Base-by-base conservation (phyloP, 1,139 yeast species). In the Geotrichum restrictum region DNA sequence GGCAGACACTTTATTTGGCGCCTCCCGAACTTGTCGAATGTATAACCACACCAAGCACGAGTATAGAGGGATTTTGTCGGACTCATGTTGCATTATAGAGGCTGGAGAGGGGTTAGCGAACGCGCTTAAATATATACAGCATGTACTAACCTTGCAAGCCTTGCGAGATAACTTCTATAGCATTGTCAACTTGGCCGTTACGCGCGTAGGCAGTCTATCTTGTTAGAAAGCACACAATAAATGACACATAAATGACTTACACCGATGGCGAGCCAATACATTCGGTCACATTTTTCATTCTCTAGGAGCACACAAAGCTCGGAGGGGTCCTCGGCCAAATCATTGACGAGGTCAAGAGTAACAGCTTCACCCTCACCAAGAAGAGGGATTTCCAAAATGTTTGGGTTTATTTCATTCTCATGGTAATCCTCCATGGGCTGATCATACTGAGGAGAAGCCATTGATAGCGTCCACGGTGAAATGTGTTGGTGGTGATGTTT, bases 261-360 rank as follows among this genome's bases (percentile, higher is more conserved):
- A 0, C 95, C 93, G 55, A 89, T 82, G 14, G 85, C 78, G 21
- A 88, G 70, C 98, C 98, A 93, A 70, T 82, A 87, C 64, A 83
- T 82, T 50, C 79, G 75, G 33, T 81, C 82, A 57, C 94, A 84
- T 54, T 78, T 79, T 69, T 89, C 97, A 58, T 86, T 88, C 57
- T 85, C 84, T 59, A 93, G 74, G 59, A 93, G 78, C 38, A 80
- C 79, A 60, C 86, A 83, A 60, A 93, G 75, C 64, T 93, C 98
- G 51, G 81, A 77, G 4, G 96, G 86, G 66, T 89, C 96, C 21
- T 87, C 96, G 1, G 96, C 95, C 56, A 91, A 74, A 65, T 91
- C 98, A 76, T 77, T 69, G 81, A 69, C 74, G 51, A 72, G 62
- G 52, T 71, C 73, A 46, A 72, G 58, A 14, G 75, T 69, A 41